Conservation (phyloP, 306 rosid genomes). For the Nissolia schottii region DNA sequence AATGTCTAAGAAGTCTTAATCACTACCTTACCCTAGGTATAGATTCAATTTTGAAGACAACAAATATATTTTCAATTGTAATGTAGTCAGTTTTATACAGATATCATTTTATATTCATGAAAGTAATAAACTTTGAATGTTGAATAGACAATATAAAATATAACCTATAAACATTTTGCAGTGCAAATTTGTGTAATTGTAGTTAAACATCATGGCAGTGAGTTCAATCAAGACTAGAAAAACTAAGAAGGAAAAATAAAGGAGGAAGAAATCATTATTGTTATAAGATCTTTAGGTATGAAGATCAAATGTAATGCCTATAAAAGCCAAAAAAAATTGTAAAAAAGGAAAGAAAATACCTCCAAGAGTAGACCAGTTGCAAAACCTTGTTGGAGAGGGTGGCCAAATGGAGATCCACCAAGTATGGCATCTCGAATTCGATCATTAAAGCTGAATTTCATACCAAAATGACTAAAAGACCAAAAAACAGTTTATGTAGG, state of each 20-base stretch:
- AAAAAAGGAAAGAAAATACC: conserved; percentile 35
- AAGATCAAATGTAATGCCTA: conserved; percentile 17
- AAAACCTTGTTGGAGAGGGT: conserved; percentile 98
- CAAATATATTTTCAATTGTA: not conserved
- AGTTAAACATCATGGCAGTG: not conserved
- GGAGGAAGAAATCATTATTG: not conserved
- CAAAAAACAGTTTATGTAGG: not conserved
- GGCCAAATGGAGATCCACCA: conserved; percentile 98
- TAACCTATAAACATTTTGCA: not conserved
- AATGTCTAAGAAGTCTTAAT: not conserved
- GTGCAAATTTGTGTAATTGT: not conserved
- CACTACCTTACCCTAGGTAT: not conserved
- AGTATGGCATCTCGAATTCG: conserved; percentile 90
- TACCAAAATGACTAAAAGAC: conserved; percentile 20
- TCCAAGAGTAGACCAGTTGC: conserved; percentile 74
- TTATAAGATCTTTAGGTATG: not conserved
- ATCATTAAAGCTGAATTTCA: conserved; percentile 71
- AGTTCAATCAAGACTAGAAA: not conserved
- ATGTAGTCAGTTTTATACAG: not conserved
- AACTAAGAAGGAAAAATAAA: not conserved
- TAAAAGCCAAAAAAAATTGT: not conserved
- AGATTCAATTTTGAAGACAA: not conserved
- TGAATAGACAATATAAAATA: not conserved
- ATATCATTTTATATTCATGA: not conserved
- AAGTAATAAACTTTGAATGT: not conserved